Percentiles rank a stretch among this genome's conserved stretches.
Conservation (phyloP, 805 yeast species). For the Candida fluviatilis region DNA sequence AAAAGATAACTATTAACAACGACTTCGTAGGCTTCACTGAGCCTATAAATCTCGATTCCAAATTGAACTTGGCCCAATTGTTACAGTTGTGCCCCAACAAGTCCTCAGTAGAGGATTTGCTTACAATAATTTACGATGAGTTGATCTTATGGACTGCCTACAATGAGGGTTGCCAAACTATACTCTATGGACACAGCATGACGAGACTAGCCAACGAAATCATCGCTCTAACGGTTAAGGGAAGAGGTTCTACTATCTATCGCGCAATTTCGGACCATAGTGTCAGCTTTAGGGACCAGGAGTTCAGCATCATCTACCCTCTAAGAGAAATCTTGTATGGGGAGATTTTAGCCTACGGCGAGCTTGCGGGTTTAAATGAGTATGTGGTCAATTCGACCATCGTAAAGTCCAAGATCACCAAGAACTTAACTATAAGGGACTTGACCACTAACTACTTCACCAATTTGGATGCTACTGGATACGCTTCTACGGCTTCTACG, state of each 20-base stretch:
- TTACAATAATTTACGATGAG: constrained; percentile 42
- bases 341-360: constrained; percentile 59
- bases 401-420: constrained; percentile 43
- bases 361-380: constrained; percentile 35
- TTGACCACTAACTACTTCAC: constrained; percentile 69
- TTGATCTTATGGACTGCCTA: constrained; percentile 46
- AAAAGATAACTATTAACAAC: constrained; percentile 27
- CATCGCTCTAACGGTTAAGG: constrained; percentile 77
- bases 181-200: constrained; percentile 76
- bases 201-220: constrained; percentile 77
- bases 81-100: constrained; percentile 42
- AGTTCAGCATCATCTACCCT: constrained; percentile 58
- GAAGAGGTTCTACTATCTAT: constrained; percentile 73
- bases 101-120: constrained; percentile 65
- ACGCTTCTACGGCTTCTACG: constrained; percentile 87
- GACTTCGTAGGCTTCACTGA: constrained; percentile 19
- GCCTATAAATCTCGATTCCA: constrained; percentile 7
- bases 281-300: constrained; percentile 20
- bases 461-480: constrained; percentile 63
- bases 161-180: constrained; percentile 44
- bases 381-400: constrained; percentile 20
- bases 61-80: constrained; percentile 26
- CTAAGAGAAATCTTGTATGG: constrained; percentile 68
- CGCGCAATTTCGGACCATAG: constrained; percentile 43
- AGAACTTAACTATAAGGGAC: constrained; percentile 78